phyloP scores from a whole-genome alignment of 2,329 filamentous ascomycete genomes.

The Cercospora beticola region DNA sequence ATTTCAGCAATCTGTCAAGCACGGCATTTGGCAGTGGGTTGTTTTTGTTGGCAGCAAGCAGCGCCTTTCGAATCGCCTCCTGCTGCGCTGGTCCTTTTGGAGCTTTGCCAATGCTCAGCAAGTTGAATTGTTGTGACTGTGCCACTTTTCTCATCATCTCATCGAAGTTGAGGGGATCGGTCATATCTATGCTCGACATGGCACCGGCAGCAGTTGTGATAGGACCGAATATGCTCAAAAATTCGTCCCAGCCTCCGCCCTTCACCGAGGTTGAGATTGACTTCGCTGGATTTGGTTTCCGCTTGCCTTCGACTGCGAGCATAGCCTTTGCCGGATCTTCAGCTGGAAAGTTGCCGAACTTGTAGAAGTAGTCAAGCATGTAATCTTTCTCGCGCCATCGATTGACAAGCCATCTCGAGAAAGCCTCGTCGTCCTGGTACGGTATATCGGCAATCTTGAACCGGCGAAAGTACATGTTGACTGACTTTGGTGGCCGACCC shows the following conservation, averaged over 20 bases:
- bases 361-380: constrained; percentile 75
- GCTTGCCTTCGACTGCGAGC: constrained; percentile 41
- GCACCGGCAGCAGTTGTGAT: constrained; percentile 53
- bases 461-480: constrained; percentile 94
- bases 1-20: constrained; percentile 33
- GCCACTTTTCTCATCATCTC: constrained; percentile 37
- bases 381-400: constrained; percentile 92
- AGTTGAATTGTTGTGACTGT: constrained; percentile 36
- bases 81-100: constrained; percentile 32
- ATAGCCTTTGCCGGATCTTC: constrained; percentile 49
- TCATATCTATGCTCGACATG: constrained; percentile 47
- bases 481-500: constrained; percentile 85
- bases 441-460: constrained; percentile 81
- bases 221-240: constrained; percentile 53
- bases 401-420: constrained; percentile 80
- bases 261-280: constrained; percentile 52
- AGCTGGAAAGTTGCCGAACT: constrained; percentile 75
- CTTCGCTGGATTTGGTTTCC: constrained; percentile 43
- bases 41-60: constrained; percentile 34
- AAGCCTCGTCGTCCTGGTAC: constrained; percentile 68
- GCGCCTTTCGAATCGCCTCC: constrained; percentile 35
- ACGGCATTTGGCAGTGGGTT: constrained; percentile 32
- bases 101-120: constrained; percentile 31
- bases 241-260: constrained; percentile 52
- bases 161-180: constrained; percentile 39